Base-by-base conservation (phyloP, 2,329 filamentous ascomycete species). In the Rasamsonia emersonii region DNA sequence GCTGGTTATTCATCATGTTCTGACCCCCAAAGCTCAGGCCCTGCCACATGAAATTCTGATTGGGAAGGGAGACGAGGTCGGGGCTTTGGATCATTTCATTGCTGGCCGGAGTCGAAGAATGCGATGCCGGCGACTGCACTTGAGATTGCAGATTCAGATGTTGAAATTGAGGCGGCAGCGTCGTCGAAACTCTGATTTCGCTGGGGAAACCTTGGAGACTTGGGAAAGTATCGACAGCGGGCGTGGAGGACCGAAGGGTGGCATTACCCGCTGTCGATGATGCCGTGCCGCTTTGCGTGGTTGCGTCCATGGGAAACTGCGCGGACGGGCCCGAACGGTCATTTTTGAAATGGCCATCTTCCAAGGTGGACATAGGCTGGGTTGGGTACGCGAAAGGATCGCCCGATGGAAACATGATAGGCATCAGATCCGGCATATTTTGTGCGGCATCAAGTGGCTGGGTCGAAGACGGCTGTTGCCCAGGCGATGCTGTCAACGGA, bases 351-450 rank as follows among this genome's bases (percentile, higher is more conserved):
- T 61, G 55, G 13, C 53, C 54, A 32, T 62, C 53, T 46, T 67
- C 63, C 24, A 67, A 42, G 4, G 58, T 62, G 4, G 61, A 63
- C 58, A 67, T 61, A 4, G 65, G 64, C 38, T 68, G 65, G 18
- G 61, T 65, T 10, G 64, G 64, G 40, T 69, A 69, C 4, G 64
- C 65, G 37, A 68, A 68, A 9, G 65, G 65, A 35, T 69, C 65
- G 35, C 61, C 59, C 2, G 65, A 67, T 3, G 65, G 64, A 38
- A 64, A 69, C 65, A 69, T 69, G 43, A 68, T 64, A 6, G 61
- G 61, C 56, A 64, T 65, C 23, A 69, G 50, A 42, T 68, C 65
- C 1, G 64, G 64, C 10, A 68, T 52, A 33, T 57, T 55, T 21
- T 39, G 41, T 5, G 44, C 31, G 28, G 49, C 53, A 18, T 47